Conservation (phyloP, 495 filamentous ascomycete species). For the Daldinia bambusicola region DNA sequence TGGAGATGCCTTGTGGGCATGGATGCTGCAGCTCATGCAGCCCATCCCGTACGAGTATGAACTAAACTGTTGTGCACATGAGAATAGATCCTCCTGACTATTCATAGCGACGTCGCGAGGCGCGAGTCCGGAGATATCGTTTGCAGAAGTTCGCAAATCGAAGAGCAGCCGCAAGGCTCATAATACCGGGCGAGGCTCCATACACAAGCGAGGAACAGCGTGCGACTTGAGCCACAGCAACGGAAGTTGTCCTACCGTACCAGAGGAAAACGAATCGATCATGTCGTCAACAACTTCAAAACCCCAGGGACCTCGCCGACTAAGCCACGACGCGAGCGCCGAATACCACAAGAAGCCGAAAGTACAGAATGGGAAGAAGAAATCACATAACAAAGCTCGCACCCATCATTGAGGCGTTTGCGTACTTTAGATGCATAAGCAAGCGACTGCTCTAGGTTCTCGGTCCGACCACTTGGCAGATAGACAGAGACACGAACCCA, state of each 20-base stretch:
- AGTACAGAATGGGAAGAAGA: constrained; percentile 43
- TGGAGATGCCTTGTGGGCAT: constrained; percentile 55
- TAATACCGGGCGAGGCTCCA: constrained; percentile 25
- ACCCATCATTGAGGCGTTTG: constrained; percentile 37
- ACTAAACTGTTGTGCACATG: not conserved
- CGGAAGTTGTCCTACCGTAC: constrained; percentile 38
- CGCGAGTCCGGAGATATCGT: constrained; percentile 46
- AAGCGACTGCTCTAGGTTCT: constrained; percentile 12
- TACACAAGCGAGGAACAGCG: constrained; percentile 40
- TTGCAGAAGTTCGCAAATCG: constrained; percentile 46
- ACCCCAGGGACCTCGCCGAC: constrained; percentile 36
- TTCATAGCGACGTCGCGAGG: constrained; percentile 39
- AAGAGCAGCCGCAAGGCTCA: constrained; percentile 45
- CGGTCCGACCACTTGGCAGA: not conserved
- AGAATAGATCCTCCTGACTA: constrained; percentile 20
- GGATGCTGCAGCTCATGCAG: constrained; percentile 55
- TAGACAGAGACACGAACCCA: constrained; percentile 1
- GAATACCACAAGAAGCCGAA: constrained; percentile 48
- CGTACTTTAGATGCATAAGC: constrained; percentile 14
- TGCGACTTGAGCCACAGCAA: constrained; percentile 41
- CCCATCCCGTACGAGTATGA: constrained; percentile 46
- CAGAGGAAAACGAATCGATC: constrained; percentile 37
- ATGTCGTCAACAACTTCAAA: constrained; percentile 36
- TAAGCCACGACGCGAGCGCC: constrained; percentile 37
- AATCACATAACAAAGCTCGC: constrained; percentile 47